These are phyloP conservation scores for Thuja plicata DNA, from an alignment of 83 land plant genomes.

Conservation along the genomic window DNA sequence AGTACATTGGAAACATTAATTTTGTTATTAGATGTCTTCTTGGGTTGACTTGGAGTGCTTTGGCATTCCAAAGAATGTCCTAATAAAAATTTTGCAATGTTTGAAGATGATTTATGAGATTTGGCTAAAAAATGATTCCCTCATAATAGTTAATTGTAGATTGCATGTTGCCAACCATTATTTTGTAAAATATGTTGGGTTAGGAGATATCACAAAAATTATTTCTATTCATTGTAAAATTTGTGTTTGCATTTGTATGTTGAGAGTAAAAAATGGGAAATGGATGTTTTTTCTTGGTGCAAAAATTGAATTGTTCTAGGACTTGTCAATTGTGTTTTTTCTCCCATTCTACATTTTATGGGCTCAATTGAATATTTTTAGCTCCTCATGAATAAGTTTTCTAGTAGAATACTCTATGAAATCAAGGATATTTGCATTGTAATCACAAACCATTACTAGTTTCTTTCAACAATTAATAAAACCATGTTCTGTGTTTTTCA, in stretches of 20 bases:
- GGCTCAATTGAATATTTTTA: background rate
- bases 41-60: background rate
- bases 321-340: background rate
- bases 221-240: background rate
- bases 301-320: background rate
- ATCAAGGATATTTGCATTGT: too few relatives aligned
- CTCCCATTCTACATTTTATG: background rate
- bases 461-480: too few relatives aligned
- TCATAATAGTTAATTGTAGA: too few relatives aligned
- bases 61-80: too few relatives aligned
- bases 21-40: slow-evolving; percentile 12
- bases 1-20: too few relatives aligned
- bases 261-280: background rate
- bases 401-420: too few relatives aligned
- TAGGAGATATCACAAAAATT: background rate
- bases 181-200: too few relatives aligned
- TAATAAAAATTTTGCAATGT: background rate
- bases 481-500: too few relatives aligned
- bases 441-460: too few relatives aligned
- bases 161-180: too few relatives aligned
- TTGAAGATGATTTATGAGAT: background rate
- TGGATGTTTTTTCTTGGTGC: background rate
- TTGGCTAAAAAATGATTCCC: background rate
- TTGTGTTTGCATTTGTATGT: background rate
- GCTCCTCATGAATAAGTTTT: too few relatives aligned